Percentiles rank a stretch among this genome's conserved stretches.
Conservation (phyloP, 805 yeast species). For the Lipomyces lipofer region DNA sequence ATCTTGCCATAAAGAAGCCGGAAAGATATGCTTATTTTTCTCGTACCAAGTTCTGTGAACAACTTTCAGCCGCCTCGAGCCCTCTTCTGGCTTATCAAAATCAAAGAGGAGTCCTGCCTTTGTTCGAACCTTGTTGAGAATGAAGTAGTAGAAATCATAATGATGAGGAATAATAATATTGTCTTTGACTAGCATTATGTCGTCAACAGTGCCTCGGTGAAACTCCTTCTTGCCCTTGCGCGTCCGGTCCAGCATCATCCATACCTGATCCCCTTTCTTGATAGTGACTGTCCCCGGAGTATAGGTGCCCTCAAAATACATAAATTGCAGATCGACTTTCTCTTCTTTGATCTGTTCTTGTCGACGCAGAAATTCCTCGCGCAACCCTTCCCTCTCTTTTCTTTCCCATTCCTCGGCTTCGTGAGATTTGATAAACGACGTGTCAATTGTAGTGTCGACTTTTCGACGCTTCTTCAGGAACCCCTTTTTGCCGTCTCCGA, state of each 20-base stretch:
- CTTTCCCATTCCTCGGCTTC: slow-evolving; percentile 19
- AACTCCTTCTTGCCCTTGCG: slow-evolving; percentile 33
- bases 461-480: slow-evolving; percentile 18
- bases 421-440: slow-evolving; percentile 30
- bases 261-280: slow-evolving; percentile 36
- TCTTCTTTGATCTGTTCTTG: slow-evolving; percentile 30
- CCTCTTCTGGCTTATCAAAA: slow-evolving; percentile 21
- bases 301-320: slow-evolving; percentile 34
- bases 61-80: slow-evolving; percentile 29
- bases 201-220: slow-evolving; percentile 37
- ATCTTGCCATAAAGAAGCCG: slow-evolving; percentile 37
- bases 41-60: slow-evolving; percentile 38
- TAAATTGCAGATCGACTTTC: slow-evolving; percentile 30
- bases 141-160: slow-evolving; percentile 36
- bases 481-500: slow-evolving; percentile 1
- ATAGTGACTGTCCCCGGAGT: slow-evolving; percentile 31
- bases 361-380: slow-evolving; percentile 18
- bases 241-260: slow-evolving; percentile 35
- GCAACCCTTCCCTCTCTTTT: slow-evolving; percentile 20
- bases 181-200: slow-evolving; percentile 36
- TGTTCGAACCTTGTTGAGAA: slow-evolving; percentile 31
- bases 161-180: slow-evolving; percentile 39
- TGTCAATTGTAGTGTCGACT: slow-evolving; percentile 31
- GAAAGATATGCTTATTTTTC: slow-evolving; percentile 37
- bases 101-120: slow-evolving; percentile 35